phyloP scores from a whole-genome alignment of 169 alveolate species.

The Eimeria necatrix region DNA sequence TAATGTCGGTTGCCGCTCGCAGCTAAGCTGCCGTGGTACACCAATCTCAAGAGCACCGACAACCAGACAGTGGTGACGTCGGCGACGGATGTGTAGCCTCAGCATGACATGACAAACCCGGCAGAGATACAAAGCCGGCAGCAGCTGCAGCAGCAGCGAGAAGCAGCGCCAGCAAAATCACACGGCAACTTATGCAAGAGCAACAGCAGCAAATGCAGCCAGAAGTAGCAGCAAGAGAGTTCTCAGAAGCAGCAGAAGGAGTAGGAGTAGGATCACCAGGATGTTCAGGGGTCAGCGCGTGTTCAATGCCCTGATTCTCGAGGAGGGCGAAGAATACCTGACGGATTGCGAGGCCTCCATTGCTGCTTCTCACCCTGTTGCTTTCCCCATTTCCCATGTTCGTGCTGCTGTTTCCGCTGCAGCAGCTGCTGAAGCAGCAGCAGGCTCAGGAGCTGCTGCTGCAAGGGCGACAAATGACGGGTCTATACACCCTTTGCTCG shows the following conservation, averaged over 20 bases:
- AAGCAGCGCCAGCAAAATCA: neutral
- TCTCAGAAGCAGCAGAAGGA: neutral
- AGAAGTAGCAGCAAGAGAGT: neutral
- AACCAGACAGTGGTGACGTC: too few species aligned
- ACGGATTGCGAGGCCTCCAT: constrained; percentile 39
- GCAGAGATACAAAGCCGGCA: neutral
- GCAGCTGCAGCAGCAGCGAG: constrained; percentile 69
- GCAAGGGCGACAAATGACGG: neutral
- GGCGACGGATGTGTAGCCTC: neutral
- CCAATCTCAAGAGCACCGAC: too few species aligned
- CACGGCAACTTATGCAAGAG: neutral
- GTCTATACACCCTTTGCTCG: neutral
- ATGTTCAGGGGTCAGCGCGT: constrained; percentile 17
- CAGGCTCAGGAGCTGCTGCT: constrained; percentile 37
- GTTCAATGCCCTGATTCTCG: constrained; percentile 69
- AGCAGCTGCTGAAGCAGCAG: neutral
- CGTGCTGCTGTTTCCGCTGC: constrained; percentile 23
- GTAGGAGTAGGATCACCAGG: constrained; percentile 51
- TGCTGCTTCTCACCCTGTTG: constrained; percentile 37
- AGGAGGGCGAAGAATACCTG: constrained; percentile 77
- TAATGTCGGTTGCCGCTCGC: too few species aligned
- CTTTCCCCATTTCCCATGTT: constrained; percentile 6
- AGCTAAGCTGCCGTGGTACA: too few species aligned
- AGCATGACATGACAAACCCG: constrained; percentile 10
- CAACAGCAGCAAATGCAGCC: neutral